Evolutionary conservation across 208 protist species (phyloP).

Genomic region (Wallacemonas sp.): DNA sequence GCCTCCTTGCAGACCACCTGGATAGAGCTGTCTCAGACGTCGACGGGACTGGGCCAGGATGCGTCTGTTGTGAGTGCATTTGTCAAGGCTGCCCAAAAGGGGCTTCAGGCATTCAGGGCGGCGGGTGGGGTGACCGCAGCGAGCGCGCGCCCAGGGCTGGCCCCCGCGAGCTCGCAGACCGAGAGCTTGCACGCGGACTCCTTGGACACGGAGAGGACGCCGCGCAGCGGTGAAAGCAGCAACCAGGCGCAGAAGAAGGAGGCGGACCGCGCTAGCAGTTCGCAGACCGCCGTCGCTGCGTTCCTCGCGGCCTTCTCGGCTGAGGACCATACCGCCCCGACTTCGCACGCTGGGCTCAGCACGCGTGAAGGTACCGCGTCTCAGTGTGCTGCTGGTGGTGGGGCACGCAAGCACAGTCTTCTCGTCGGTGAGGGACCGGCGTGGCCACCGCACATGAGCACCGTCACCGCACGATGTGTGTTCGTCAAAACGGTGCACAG

Average conservation of each 20-base stretch:
- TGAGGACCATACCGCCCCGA: too few relatives aligned
- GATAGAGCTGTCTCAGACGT: background rate
- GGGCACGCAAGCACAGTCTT: background rate
- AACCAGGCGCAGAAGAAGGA: too few relatives aligned
- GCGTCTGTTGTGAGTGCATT: background rate
- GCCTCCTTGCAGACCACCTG: background rate
- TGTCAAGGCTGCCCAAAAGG: background rate
- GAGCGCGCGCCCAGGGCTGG: too few relatives aligned
- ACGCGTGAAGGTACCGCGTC: too few relatives aligned
- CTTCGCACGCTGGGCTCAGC: too few relatives aligned
- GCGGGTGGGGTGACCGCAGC: too few relatives aligned
- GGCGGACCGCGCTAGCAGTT: too few relatives aligned
- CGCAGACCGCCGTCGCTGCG: background rate
- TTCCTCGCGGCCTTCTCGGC: background rate
- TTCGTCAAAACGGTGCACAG: slow-evolving; percentile 5
- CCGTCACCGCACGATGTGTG: background rate
- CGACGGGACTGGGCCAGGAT: background rate
- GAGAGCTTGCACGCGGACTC: too few relatives aligned
- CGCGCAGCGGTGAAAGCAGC: too few relatives aligned
- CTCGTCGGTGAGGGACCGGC: background rate
- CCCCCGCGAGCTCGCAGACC: too few relatives aligned
- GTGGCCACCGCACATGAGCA: background rate
- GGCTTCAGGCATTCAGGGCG: background rate
- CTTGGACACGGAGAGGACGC: too few relatives aligned
- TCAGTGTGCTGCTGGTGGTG: too few relatives aligned